These are phyloP conservation scores for Rhodotorula taiwanensis DNA, from an alignment of 768 basidiomycete genomes.

Conservation along the genomic window DNA sequence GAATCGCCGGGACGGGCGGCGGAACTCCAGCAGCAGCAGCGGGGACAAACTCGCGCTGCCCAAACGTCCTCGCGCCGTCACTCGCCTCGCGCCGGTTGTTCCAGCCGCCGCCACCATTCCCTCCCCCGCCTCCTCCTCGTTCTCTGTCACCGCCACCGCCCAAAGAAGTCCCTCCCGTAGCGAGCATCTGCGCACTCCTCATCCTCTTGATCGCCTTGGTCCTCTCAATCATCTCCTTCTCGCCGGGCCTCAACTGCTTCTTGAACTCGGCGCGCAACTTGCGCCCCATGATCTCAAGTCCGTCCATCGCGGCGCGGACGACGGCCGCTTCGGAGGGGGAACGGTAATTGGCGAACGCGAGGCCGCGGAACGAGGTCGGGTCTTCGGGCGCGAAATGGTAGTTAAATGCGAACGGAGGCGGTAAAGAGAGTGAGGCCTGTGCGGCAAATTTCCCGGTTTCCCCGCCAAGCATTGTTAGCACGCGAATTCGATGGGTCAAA, in stretches of 20 bases:
- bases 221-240: conserved; percentile 96
- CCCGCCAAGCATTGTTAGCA: too few relatives aligned
- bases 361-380: conserved; percentile 63
- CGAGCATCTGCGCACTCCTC: conserved; percentile 79
- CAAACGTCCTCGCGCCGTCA: conserved; percentile 12
- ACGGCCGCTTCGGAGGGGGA: conserved; percentile 85
- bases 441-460: too few relatives aligned
- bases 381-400: conserved; percentile 56
- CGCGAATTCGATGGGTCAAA: too few relatives aligned
- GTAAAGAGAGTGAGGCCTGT: conserved; percentile 60
- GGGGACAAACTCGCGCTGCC: neutral
- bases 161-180: neutral
- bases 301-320: conserved; percentile 90
- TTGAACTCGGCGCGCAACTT: conserved; percentile 99
- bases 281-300: conserved; percentile 85
- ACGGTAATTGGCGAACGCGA: conserved; percentile 98
- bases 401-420: conserved; percentile 98
- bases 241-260: conserved; percentile 96
- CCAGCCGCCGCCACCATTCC: neutral
- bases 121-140: conserved; percentile 3
- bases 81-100: conserved; percentile 5
- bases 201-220: conserved; percentile 98
- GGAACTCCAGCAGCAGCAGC: neutral
- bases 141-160: conserved; percentile 39
- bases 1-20: neutral